Conservation (phyloP, 352 stramenopile genomes). For the Globisporangium nodosum region DNA sequence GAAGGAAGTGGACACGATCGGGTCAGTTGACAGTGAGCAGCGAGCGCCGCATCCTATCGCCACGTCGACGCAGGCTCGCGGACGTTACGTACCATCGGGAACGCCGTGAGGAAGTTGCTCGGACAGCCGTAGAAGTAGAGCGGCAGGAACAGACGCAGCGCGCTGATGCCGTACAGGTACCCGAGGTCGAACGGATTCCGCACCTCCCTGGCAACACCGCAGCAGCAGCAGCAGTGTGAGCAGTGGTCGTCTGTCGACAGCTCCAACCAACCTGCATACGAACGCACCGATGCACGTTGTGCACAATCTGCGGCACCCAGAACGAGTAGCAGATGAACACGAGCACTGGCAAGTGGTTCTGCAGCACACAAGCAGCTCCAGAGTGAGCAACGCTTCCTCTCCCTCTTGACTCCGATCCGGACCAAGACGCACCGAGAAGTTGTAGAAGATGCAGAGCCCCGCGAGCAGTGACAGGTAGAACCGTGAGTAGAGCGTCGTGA, state of each 20-base stretch:
- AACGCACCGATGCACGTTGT: conserved; percentile 88
- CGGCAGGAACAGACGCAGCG: conserved; percentile 90
- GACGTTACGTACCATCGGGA: conserved; percentile 60
- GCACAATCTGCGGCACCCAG: conserved; percentile 97
- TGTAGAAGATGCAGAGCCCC: conserved; percentile 90
- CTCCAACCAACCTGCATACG: background rate
- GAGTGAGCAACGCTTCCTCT: too few relatives aligned
- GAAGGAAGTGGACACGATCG: too few relatives aligned
- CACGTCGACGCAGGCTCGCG: background rate
- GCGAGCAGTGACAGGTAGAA: conserved; percentile 94
- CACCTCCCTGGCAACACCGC: conserved; percentile 57
- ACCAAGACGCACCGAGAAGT: conserved; percentile 57
- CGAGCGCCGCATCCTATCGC: too few relatives aligned
- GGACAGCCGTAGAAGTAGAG: conserved; percentile 95
- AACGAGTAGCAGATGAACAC: conserved; percentile 96
- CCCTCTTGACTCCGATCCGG: too few relatives aligned
- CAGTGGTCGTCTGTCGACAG: background rate
- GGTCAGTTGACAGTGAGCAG: too few relatives aligned
- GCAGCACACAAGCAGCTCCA: background rate
- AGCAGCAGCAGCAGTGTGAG: background rate
- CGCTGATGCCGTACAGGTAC: conserved; percentile 95
- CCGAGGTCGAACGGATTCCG: conserved; percentile 91
- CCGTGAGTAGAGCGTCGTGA: conserved; percentile 92
- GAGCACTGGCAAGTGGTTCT: conserved; percentile 86
- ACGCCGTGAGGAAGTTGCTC: conserved; percentile 90